Conservation (phyloP, 805 yeast species). For the Clavispora vitiphila region DNA sequence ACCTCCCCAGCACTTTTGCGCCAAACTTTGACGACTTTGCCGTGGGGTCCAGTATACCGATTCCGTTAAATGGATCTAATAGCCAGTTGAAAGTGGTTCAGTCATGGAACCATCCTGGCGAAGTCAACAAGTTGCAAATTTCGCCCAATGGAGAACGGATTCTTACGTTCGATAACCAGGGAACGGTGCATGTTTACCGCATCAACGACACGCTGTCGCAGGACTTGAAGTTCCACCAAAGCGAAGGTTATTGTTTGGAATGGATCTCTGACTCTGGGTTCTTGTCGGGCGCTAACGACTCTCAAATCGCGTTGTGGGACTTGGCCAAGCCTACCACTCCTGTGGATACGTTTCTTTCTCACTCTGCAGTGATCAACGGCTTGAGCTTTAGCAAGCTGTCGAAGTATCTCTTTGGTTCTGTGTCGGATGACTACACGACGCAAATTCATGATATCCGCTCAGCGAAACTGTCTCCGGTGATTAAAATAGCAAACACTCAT, state of each 20-base stretch:
- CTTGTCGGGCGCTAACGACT: constrained; percentile 63
- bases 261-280: constrained; percentile 53
- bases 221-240: constrained; percentile 50
- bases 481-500: constrained; percentile 42
- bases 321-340: constrained; percentile 42
- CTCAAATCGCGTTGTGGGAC: constrained; percentile 70
- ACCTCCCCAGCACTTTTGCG: constrained; percentile 47
- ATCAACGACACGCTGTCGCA: constrained; percentile 13
- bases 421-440: constrained; percentile 60
- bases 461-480: constrained; percentile 31
- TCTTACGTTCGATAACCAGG: constrained; percentile 52
- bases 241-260: constrained; percentile 67
- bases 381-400: constrained; percentile 49
- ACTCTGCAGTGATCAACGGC: constrained; percentile 60
- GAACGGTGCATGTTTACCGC: constrained; percentile 45
- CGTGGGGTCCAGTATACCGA: constrained; percentile 13
- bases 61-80: constrained; percentile 18
- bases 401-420: constrained; percentile 57
- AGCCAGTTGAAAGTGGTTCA: constrained; percentile 41
- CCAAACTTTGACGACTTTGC: constrained; percentile 25
- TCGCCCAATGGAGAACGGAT: constrained; percentile 45
- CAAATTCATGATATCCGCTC: constrained; percentile 57
- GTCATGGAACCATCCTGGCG: constrained; percentile 61
- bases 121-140: constrained; percentile 57
- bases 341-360: constrained; percentile 43